phyloP scores from a whole-genome alignment of 192 early-diverging fungal genomes.

The Coemansia sp. region DNA sequence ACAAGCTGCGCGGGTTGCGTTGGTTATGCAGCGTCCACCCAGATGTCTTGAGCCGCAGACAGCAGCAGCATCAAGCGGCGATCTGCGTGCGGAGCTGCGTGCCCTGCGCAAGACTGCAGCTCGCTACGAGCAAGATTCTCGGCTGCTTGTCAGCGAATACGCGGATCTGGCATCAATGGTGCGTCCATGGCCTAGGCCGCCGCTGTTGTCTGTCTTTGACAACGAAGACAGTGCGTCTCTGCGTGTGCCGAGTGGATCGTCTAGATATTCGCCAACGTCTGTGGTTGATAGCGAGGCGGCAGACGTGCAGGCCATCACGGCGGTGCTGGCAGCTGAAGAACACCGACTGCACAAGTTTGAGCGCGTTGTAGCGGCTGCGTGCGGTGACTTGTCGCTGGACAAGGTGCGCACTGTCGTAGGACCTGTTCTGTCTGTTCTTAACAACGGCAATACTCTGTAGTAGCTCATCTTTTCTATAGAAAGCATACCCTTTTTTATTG shows the following conservation, averaged over 20 bases:
- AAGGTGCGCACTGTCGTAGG: constrained; percentile 48
- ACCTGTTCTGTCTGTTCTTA: constrained; percentile 50
- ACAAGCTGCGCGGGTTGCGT: constrained; percentile 21
- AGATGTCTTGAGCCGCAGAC: background rate
- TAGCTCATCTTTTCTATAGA: no score
- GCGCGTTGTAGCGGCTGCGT: constrained; percentile 52
- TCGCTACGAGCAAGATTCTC: constrained; percentile 25
- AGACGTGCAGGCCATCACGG: constrained; percentile 31
- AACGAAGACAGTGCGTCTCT: background rate
- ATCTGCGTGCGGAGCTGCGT: constrained; percentile 32
- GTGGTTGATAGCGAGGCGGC: constrained; percentile 23
- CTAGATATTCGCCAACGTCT: constrained; percentile 1
- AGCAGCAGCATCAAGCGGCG: background rate
- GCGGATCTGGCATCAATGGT: constrained; percentile 36
- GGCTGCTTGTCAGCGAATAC: constrained; percentile 33
- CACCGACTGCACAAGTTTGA: constrained; percentile 50
- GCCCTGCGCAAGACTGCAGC: constrained; percentile 17
- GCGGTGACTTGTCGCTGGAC: constrained; percentile 52
- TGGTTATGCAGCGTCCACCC: constrained; percentile 3
- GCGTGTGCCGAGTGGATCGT: background rate
- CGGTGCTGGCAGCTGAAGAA: constrained; percentile 38
- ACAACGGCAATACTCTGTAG: constrained; percentile 43
- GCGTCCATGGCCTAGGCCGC: constrained; percentile 32
- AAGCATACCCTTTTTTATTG: background rate
- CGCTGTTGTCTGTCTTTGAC: constrained; percentile 10